Evolutionary conservation across 768 basidiomycete species (phyloP).

Genomic region (Pleurotus eryngii): DNA sequence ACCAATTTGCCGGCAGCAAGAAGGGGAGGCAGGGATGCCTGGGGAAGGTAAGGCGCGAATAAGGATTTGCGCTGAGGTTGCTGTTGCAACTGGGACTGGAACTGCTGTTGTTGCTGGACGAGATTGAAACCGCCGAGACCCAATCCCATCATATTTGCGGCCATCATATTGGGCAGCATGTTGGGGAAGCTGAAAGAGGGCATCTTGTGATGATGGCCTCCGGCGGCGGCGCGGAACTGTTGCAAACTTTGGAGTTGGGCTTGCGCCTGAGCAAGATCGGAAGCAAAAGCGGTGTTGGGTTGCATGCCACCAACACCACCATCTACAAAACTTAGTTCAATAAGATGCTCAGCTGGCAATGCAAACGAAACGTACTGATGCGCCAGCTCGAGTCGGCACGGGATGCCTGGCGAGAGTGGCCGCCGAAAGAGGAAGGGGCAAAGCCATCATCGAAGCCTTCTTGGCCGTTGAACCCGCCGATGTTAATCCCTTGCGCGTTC

Average conservation of each 20-base stretch:
- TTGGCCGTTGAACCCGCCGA: slow-evolving; percentile 42
- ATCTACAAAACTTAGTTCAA: slow-evolving; percentile 36
- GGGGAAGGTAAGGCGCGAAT: slow-evolving; percentile 97
- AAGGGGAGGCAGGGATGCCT: slow-evolving; percentile 94
- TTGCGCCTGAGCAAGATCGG: slow-evolving; percentile 94
- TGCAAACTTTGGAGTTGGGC: slow-evolving; percentile 95
- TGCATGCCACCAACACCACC: slow-evolving; percentile 72
- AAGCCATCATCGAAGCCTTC: slow-evolving; percentile 85
- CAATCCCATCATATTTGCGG: slow-evolving; percentile 93
- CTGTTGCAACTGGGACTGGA: slow-evolving; percentile 94
- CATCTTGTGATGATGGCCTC: slow-evolving; percentile 96
- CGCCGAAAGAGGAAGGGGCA: slow-evolving; percentile 55
- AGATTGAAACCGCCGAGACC: slow-evolving; percentile 79
- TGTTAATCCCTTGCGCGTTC: slow-evolving; percentile 40
- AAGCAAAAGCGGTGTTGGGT: slow-evolving; percentile 59
- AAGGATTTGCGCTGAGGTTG: slow-evolving; percentile 97
- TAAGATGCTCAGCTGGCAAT: neutral
- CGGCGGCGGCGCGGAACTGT: slow-evolving; percentile 93
- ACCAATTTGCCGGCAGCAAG: slow-evolving; percentile 96
- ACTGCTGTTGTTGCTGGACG: slow-evolving; percentile 90
- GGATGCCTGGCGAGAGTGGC: slow-evolving; percentile 72
- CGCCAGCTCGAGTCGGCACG: slow-evolving; percentile 86
- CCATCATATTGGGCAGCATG: slow-evolving; percentile 97
- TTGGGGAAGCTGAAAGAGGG: slow-evolving; percentile 97
- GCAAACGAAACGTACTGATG: slow-evolving; percentile 58